These are phyloP conservation scores for Geotrichum candidum DNA, from an alignment of 1,139 yeast species.

Conservation along the genomic window DNA sequence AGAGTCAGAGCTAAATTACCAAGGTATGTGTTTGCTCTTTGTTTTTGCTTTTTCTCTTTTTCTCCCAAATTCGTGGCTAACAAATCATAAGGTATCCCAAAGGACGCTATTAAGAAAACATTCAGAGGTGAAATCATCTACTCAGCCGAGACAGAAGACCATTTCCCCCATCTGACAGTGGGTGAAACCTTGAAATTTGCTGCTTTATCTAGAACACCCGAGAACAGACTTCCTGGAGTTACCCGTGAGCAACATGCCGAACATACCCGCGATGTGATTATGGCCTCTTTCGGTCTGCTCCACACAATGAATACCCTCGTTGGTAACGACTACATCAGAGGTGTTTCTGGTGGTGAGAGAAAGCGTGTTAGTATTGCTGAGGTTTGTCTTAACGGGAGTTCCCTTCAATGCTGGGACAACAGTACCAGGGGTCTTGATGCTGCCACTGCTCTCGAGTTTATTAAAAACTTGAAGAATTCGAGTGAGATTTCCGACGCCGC, in stretches of 20 bases:
- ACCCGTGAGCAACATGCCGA: slow-evolving; percentile 51
- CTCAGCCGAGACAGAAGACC: slow-evolving; percentile 65
- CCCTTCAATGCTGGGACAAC: slow-evolving; percentile 68
- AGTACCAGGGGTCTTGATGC: slow-evolving; percentile 72
- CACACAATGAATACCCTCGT: slow-evolving; percentile 64
- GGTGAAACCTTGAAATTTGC: slow-evolving; percentile 65
- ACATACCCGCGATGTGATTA: slow-evolving; percentile 57
- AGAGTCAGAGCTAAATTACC: slow-evolving; percentile 40
- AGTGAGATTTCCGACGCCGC: slow-evolving; percentile 55
- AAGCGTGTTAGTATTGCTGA: slow-evolving; percentile 77
- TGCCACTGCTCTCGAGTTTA: slow-evolving; percentile 70
- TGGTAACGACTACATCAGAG: slow-evolving; percentile 65
- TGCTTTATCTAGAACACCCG: slow-evolving; percentile 58
- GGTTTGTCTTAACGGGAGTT: slow-evolving; percentile 53
- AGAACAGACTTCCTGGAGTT: slow-evolving; percentile 55
- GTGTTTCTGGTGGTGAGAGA: slow-evolving; percentile 82
- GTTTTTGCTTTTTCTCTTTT: too few species aligned
- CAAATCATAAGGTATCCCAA: slow-evolving; percentile 17
- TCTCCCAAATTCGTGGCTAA: too few species aligned
- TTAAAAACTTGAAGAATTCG: slow-evolving; percentile 57
- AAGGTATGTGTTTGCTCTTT: slow-evolving; percentile 16
- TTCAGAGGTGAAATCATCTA: slow-evolving; percentile 67
- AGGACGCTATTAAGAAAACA: slow-evolving; percentile 44
- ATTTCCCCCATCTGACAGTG: slow-evolving; percentile 67
- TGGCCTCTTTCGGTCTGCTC: slow-evolving; percentile 66